Evolutionary conservation across 805 yeast genomes (phyloP), one percentile per base, ranked within the genome.

Genomic region (Candida schatavii): DNA sequence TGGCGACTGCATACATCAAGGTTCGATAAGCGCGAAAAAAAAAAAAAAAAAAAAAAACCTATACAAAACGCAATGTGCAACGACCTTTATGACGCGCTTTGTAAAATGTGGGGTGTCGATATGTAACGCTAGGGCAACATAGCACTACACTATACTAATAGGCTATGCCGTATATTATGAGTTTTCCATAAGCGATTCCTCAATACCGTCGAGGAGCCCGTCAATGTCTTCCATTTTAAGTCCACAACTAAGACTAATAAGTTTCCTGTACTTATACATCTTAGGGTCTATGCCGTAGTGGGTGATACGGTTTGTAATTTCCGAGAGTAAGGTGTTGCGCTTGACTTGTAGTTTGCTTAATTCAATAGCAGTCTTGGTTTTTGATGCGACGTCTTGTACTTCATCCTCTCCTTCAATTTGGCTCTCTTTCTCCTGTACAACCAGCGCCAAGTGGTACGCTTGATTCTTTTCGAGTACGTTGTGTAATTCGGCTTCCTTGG

Each of bases 181-280:
- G 26, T 53, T 48, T 35, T 55, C 63, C 51, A 58, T 52, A 43
- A 61, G 50, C 42, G 62, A 57, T 40, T 60, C 66, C 41, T 61
- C 88, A 33, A 91, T 85, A 17, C 91, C 97, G 49, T 86, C 91
- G 39, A 91, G 70, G 44, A 88, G 72, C 23, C 86, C 84, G 55
- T 83, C 88, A 44, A 91, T 83, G 46, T 85, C 93, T 45, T 87
- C 95, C 17, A 82, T 74, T 38, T 81, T 78, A 41, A 88, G 72
- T 2, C 88, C 95, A 57, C 95, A 85, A 37, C 88, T 78, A 36
- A 81, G 66, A 19, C 91, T 78, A 33, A 93, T 82, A 46, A 91
- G 70, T 54, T 81, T 80, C 48, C 95, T 74, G 67, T 91, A 85
- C 57, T 88, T 88, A 53, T 77, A 78, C 64, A 84, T 81, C 50